Evolutionary conservation across 176 grass and related monocot genomes (phyloP), one percentile per base, ranked within the genome.

Genomic region (Carex pumila): DNA sequence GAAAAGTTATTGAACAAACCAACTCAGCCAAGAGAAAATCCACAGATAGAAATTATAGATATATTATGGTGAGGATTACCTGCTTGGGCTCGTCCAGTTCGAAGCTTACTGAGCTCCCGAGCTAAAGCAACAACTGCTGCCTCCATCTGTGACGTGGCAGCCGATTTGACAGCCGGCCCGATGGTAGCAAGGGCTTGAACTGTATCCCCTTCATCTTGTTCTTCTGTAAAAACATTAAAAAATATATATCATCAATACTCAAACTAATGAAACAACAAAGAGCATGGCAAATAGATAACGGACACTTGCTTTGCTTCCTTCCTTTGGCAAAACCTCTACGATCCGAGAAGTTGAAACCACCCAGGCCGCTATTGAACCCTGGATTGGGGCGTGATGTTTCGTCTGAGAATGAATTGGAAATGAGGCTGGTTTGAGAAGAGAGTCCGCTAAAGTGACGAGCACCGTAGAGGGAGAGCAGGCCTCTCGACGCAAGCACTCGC

Each of bases 21-120:
- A 21, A 88, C 3, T 81, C 25, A 62, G 29, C 52, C 71, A 70
- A 31, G 84, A 64, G 54, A 66, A 45, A 61, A 86, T 65, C 64
- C 30, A 36, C 30, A 85, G 6, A 4, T 55, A 55, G 65, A 43
- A 58, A 30, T 30, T 61, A 83, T 18, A 63, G 11, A 73, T 10
- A 47, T 6, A 34, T 37, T 39, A n/a, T 18, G 61, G 58, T 68
- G 18, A 80, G 61, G 47, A 3, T 13, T 90, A 98, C 96, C 96
- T 43, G 93, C 81, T 17, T 88, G 79, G 57, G 96, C 96, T 74
- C 96, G 91, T 66, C 96, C 96, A 6, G 93, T 95, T 71, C 96
- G 88, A 18, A 99, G 81, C 84, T 95, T 99, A 86, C 91, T 95
- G 18, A 99, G 82, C 50, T 95, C 96, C 65, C 93, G 86, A 7